Evolutionary conservation across 805 yeast species (phyloP).

Genomic region (Saturnispora bothae): DNA sequence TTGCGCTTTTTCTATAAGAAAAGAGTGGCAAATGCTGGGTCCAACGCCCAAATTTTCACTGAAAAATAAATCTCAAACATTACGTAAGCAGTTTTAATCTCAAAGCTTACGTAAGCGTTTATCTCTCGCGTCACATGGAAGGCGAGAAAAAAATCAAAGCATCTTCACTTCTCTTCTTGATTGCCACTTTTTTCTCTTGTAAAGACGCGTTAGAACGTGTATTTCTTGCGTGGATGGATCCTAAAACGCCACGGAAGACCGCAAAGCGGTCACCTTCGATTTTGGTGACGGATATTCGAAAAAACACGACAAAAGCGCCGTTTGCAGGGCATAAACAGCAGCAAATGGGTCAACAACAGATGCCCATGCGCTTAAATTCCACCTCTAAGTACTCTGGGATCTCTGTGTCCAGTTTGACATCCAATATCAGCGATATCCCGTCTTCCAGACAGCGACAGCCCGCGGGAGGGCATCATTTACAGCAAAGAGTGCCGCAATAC

Average conservation of each 20-base stretch:
- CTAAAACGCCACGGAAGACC: neutral
- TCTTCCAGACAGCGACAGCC: conserved; percentile 42
- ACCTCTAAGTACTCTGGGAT: conserved; percentile 55
- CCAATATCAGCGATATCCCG: conserved; percentile 79
- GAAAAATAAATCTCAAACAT: no score
- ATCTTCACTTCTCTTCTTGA: no score
- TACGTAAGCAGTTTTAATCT: no score
- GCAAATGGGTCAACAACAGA: conserved; percentile 15
- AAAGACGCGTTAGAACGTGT: no score
- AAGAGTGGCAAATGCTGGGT: no score
- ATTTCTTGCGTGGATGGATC: neutral
- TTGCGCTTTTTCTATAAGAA: no score
- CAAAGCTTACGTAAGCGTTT: no score
- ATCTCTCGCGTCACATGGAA: no score
- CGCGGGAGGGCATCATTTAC: conserved; percentile 11
- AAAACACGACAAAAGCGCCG: conserved; percentile 50
- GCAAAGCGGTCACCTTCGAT: conserved; percentile 90
- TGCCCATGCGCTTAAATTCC: conserved; percentile 13
- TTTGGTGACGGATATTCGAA: conserved; percentile 80
- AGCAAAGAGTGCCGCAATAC: conserved; percentile 33
- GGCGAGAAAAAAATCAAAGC: no score
- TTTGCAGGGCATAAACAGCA: conserved; percentile 55
- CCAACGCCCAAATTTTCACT: no score
- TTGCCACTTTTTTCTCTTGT: no score
- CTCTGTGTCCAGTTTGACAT: conserved; percentile 68